phyloP scores from a whole-genome alignment of 768 basidiomycete species.

The Termitomyces sp. region DNA sequence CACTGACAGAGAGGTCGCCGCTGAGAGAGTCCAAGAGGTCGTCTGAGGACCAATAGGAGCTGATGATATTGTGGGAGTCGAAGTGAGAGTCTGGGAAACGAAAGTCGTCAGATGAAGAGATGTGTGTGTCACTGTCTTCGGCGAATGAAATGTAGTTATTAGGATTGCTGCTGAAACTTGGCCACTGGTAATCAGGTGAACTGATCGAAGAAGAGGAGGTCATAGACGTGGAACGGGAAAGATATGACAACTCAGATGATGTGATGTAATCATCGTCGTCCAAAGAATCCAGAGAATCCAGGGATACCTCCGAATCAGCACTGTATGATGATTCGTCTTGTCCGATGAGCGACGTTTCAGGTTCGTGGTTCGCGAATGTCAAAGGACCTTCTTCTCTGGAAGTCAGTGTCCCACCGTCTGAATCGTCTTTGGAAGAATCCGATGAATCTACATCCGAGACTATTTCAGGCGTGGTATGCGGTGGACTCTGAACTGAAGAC shows the following conservation, averaged over 20 bases:
- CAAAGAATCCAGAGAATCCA: constrained; percentile 9
- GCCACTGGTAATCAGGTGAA: constrained; percentile 22
- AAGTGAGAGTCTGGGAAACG: constrained; percentile 16
- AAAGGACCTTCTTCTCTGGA: neutral
- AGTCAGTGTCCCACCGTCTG: constrained; percentile 6
- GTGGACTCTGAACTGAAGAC: neutral
- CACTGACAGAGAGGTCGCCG: neutral
- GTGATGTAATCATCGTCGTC: constrained; percentile 14
- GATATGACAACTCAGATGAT: constrained; percentile 28
- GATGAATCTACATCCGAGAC: constrained; percentile 17
- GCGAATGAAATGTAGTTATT: constrained; percentile 17
- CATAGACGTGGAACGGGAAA: constrained; percentile 41
- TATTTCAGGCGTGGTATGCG: constrained; percentile 11
- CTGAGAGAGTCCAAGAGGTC: constrained; percentile 13
- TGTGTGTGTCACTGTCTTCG: constrained; percentile 24
- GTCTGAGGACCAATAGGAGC: constrained; percentile 18
- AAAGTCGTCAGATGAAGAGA: constrained; percentile 22
- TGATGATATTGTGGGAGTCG: constrained; percentile 17
- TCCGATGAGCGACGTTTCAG: neutral
- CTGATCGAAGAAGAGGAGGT: constrained; percentile 30
- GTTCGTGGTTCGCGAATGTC: neutral
- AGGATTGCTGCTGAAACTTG: constrained; percentile 10
- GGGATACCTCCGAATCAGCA: constrained; percentile 15
- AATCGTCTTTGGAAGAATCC: constrained; percentile 16
- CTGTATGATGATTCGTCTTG: constrained; percentile 12